phyloP scores from a whole-genome alignment of 2,329 filamentous ascomycete genomes.

The Macroventuria anomochaeta region DNA sequence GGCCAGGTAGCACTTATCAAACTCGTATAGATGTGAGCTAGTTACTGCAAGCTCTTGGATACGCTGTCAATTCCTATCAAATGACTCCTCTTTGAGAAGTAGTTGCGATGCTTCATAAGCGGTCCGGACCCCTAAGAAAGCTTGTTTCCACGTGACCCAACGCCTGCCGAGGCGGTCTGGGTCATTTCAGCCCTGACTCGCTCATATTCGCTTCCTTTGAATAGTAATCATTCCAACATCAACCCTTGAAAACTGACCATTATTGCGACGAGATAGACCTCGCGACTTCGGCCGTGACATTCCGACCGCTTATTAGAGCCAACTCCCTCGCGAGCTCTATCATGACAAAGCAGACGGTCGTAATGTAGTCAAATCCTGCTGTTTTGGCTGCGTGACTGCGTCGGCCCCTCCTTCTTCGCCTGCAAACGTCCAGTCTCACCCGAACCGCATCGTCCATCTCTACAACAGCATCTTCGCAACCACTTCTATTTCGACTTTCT shows the following conservation, averaged over 20 bases:
- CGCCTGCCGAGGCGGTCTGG: constrained; percentile 12
- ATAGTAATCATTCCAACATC: constrained; percentile 16
- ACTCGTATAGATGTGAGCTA: not conserved
- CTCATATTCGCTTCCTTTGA: not conserved
- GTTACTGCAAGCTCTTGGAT: not conserved
- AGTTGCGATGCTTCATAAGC: constrained; percentile 4
- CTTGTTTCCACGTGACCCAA: not conserved
- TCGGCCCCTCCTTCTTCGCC: not conserved
- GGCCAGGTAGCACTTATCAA: not conserved
- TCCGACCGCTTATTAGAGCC: not conserved
- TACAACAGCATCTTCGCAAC: not conserved
- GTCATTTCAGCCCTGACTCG: not conserved
- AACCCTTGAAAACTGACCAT: not conserved
- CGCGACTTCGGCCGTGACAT: constrained; percentile 1
- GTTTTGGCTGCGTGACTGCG: not conserved
- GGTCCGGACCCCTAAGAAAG: not conserved
- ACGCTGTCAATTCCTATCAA: not conserved
- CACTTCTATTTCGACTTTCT: not conserved
- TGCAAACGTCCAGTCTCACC: constrained; percentile 3
- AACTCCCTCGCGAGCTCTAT: not conserved
- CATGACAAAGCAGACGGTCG: not conserved
- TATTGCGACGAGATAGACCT: not conserved
- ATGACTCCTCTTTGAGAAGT: not conserved
- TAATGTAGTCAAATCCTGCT: not conserved
- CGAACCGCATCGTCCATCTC: not conserved